Base-by-base conservation (phyloP, 768 basidiomycete species). In the Rickenella mellea region DNA sequence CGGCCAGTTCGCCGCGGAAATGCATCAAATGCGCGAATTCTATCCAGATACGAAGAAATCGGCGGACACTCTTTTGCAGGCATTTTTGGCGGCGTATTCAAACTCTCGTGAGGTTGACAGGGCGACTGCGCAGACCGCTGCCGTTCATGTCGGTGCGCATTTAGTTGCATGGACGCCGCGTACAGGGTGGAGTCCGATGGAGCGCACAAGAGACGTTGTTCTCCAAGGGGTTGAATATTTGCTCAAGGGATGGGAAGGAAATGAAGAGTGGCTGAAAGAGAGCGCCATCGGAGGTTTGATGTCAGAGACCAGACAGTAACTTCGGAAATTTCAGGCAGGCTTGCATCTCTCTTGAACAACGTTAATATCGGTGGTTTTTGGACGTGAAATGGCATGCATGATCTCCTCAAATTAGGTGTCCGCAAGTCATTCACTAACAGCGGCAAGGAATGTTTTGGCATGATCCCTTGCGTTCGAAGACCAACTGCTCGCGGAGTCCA, bases 1-100 rank as follows among this genome's bases (percentile, higher is more conserved):
- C 15, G 80, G 80, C 1, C 80, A 83, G 48, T 70, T 83, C 44
- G 71, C 68, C 43, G 79, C 76, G 3, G 82, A 83, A 54, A 54
- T 83, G 42, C 61, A 71, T 52, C 61, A 65, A 19, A 52, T 80
- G 19, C 61, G 66, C 40, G 59, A 67, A 37, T 80, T 77, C 53
- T 50, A 70, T 40, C 66, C 69, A 1, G 54, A 55, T 12, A 65
- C 66, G 33, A 52, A 54, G 29, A 61, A 62, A 7, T 54, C 66
- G 2, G 62, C 69, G 3, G 49, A 56, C 7, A 48, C 51, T 35
- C 49, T 76, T 6, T 51, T 76, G 15, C 51, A 48, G 15, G 56
- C 68, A 10, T 78, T 81, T 51, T 52, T 80, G 27, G 42, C 47
- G 8, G 60, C 61, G 28, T 83, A 82, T 49, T 56, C 59, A 27